Conservation (phyloP, 2,329 filamentous ascomycete species). For the Verticillium tricorpus region DNA sequence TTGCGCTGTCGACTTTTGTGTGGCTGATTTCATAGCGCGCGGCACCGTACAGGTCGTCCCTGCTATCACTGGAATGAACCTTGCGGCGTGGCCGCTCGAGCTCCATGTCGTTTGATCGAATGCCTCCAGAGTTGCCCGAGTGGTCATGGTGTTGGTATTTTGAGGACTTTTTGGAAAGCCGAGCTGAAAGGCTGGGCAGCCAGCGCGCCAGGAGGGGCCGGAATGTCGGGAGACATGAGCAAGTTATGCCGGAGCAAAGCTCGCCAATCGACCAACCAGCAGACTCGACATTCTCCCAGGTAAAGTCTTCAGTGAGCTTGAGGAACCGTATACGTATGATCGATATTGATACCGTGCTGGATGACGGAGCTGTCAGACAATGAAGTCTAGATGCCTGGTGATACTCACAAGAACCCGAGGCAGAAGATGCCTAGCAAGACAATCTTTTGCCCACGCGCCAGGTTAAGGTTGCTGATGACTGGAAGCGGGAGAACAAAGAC, state of each 20-base stretch:
- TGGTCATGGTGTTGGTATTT: too few species aligned
- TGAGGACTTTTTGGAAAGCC: too few species aligned
- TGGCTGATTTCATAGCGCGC: too few species aligned
- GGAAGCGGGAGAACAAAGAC: conserved; percentile 14
- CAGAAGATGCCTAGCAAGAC: conserved; percentile 17
- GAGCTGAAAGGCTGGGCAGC: neutral
- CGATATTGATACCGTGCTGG: conserved; percentile 18
- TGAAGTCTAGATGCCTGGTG: neutral
- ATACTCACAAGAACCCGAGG: conserved; percentile 1
- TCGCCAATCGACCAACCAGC: conserved; percentile 19
- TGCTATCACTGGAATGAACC: too few species aligned
- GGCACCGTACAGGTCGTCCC: too few species aligned
- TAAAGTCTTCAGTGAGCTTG: conserved; percentile 12
- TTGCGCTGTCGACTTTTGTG: too few species aligned
- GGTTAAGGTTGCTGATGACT: conserved; percentile 9
- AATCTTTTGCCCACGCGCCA: conserved; percentile 10
- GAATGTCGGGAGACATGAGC: conserved; percentile 19
- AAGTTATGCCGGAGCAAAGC: conserved; percentile 15
- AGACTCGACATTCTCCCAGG: conserved; percentile 18
- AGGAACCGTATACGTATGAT: conserved; percentile 19
- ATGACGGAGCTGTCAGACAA: too few species aligned
- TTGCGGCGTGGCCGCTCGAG: too few species aligned
- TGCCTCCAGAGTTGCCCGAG: too few species aligned
- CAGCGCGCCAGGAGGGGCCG: conserved; percentile 14
- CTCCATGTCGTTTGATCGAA: too few species aligned